A percentile compares a stretch with the other conserved stretches of the same genome.
phyloP scores from a whole-genome alignment of 1,284 basidiomycete species.

The Cryptococcus amylolentus region DNA sequence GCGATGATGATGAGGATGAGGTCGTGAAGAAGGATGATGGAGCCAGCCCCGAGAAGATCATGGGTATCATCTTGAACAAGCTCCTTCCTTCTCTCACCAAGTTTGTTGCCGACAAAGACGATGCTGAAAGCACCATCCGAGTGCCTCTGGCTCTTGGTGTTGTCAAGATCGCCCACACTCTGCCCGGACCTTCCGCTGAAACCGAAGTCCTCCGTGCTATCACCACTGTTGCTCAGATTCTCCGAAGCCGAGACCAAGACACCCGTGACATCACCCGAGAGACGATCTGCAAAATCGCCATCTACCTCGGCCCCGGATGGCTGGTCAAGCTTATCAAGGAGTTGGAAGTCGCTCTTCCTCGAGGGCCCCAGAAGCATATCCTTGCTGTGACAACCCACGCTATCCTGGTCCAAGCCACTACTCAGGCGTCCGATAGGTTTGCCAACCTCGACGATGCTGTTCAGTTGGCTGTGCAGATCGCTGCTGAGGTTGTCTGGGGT shows the following conservation, averaged over 20 bases:
- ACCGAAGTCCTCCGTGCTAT: conserved; percentile 74
- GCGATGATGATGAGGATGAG: conserved; percentile 35
- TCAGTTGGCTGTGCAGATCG: conserved; percentile 70
- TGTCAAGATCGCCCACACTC: conserved; percentile 74
- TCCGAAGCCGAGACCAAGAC: conserved; percentile 90
- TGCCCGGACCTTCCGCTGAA: conserved; percentile 67
- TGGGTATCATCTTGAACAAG: conserved; percentile 70
- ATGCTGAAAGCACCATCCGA: conserved; percentile 75
- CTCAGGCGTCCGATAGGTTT: conserved; percentile 57
- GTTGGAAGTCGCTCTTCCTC: conserved; percentile 72
- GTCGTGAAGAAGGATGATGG: conserved; percentile 12
- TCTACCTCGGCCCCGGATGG: conserved; percentile 69
- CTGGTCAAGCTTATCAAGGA: conserved; percentile 74
- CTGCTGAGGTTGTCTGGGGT: conserved; percentile 92
- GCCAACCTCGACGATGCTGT: conserved; percentile 71
- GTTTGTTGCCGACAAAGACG: conserved; percentile 78
- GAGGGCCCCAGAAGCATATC: conserved; percentile 92
- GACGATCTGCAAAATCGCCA: conserved; percentile 76
- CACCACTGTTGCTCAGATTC: conserved; percentile 78
- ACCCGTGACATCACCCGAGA: conserved; percentile 85
- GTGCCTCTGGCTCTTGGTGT: conserved; percentile 88
- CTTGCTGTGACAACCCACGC: conserved; percentile 82
- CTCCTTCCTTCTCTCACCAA: conserved; percentile 72
- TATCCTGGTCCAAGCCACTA: conserved; percentile 73
- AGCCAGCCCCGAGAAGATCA: conserved; percentile 54